phyloP scores from a whole-genome alignment of 2,329 filamentous ascomycete genomes.

The Phoma sp. region DNA sequence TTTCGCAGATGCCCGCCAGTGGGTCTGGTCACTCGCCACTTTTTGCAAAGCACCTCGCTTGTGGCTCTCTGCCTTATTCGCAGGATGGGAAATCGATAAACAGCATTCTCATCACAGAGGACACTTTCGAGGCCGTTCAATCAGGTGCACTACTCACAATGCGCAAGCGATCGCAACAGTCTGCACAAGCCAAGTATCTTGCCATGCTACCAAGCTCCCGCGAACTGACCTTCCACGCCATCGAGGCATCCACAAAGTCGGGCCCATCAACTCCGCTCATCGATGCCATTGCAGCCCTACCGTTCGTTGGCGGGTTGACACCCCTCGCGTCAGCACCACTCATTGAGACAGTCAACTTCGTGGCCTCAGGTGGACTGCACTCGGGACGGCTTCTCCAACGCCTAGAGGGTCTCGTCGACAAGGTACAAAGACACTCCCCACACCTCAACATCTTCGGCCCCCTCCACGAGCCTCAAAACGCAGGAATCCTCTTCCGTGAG shows the following conservation, averaged over 20 bases:
- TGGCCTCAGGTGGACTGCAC: conserved; percentile 35
- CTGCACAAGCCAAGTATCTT: conserved; percentile 28
- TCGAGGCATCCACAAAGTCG: conserved; percentile 23
- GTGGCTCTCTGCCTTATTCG: conserved; percentile 38
- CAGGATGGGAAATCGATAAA: conserved; percentile 26
- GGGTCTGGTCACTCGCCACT: conserved; percentile 40
- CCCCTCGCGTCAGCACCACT: conserved; percentile 35
- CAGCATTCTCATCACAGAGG: conserved; percentile 37
- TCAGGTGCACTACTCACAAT: conserved; percentile 27
- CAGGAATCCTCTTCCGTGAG: conserved; percentile 36
- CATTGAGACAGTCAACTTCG: conserved; percentile 35
- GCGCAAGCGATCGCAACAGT: conserved; percentile 13
- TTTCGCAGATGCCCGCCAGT: conserved; percentile 30
- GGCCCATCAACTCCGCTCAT: conserved; percentile 29
- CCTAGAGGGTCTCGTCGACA: conserved; percentile 44
- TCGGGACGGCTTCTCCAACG: conserved; percentile 44
- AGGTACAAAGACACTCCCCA: conserved; percentile 39
- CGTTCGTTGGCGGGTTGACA: conserved; percentile 36
- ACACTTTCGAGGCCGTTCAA: conserved; percentile 29
- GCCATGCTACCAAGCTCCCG: conserved; percentile 33
- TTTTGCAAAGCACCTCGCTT: conserved; percentile 44
- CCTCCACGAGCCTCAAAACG: conserved; percentile 33
- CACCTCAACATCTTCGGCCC: conserved; percentile 40
- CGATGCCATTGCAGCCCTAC: conserved; percentile 37
- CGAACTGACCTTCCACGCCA: conserved; percentile 26